A percentile compares a stretch with the other conserved stretches of the same genome.
phyloP scores from a whole-genome alignment of 208 protist species.

The Trypanosoma scelopori region DNA sequence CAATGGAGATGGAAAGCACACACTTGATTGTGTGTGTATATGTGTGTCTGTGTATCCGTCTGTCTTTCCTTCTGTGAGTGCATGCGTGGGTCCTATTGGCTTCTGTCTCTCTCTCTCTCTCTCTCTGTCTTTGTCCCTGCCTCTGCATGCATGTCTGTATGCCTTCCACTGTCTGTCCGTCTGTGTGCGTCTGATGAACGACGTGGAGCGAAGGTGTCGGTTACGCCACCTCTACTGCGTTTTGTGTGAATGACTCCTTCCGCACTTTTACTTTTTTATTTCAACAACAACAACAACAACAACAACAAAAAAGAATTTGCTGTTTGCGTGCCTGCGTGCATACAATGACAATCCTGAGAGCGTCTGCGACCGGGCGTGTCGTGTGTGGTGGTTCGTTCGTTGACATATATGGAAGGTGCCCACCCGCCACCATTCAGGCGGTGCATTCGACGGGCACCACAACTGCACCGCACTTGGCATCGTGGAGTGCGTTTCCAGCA shows the following conservation, averaged over 20 bases:
- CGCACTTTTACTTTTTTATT: not conserved
- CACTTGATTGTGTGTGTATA: not conserved
- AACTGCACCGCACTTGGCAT: constrained; percentile 3
- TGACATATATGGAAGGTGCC: constrained; percentile 23
- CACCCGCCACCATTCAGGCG: constrained; percentile 16
- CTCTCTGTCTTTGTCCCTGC: too few species aligned
- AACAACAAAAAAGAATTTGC: constrained; percentile 10
- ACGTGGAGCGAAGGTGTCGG: too few species aligned
- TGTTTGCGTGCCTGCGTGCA: not conserved
- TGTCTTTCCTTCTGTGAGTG: too few species aligned
- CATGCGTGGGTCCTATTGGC: too few species aligned
- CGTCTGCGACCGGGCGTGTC: constrained; percentile 24
- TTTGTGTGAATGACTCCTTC: not conserved
- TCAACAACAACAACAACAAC: not conserved
- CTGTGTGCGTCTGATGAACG: too few species aligned
- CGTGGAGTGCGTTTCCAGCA: constrained; percentile 26
- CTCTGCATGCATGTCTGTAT: not conserved
- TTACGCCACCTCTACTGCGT: not conserved
- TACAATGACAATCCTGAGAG: constrained; percentile 1
- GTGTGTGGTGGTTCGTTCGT: constrained; percentile 20
- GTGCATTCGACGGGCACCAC: not conserved
- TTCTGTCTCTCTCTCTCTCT: too few species aligned
- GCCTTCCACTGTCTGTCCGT: too few species aligned
- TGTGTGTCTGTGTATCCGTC: not conserved
- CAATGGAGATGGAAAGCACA: too few species aligned